Evolutionary conservation across 176 grass and related monocot genomes (phyloP).

Genomic region (Juncus effusus): DNA sequence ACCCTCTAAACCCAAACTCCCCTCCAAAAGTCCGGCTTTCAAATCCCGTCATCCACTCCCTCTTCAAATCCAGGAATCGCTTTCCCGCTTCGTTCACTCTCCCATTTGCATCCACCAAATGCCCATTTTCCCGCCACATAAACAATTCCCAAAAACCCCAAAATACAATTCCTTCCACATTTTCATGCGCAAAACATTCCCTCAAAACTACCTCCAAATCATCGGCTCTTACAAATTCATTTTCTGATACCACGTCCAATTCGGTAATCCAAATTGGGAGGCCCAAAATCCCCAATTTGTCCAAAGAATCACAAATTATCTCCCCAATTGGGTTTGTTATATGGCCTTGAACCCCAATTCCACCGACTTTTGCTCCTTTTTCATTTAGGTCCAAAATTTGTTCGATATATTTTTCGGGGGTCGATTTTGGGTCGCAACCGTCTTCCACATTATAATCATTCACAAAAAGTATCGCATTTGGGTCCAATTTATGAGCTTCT

Average conservation of each 20-base stretch:
- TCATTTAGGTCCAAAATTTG: constrained; percentile 87
- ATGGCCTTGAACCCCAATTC: constrained; percentile 90
- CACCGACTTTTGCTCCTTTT: constrained; percentile 70
- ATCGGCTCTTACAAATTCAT: constrained; percentile 80
- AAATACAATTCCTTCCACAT: constrained; percentile 67
- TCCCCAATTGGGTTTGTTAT: constrained; percentile 87
- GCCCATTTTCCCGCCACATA: constrained; percentile 71
- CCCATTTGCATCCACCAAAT: constrained; percentile 73
- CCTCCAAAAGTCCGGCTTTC: constrained; percentile 37
- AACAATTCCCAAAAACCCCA: constrained; percentile 98
- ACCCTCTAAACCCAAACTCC: constrained; percentile 81
- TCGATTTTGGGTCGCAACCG: constrained; percentile 81
- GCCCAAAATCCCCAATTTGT: constrained; percentile 73
- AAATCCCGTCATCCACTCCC: constrained; percentile 69
- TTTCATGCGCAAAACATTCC: constrained; percentile 70
- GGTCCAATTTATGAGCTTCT: constrained; percentile 79
- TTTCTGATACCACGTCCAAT: constrained; percentile 70
- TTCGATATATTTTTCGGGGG: constrained; percentile 68
- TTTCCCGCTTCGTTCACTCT: constrained; percentile 76
- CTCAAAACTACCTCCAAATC: constrained; percentile 90
- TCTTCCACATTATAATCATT: constrained; percentile 98
- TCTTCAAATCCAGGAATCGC: constrained; percentile 78
- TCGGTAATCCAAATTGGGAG: constrained; percentile 95
- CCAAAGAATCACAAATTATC: constrained; percentile 81
- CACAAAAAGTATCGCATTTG: constrained; percentile 82